Conservation (phyloP, 2,329 filamentous ascomycete species). For the Aspergillus viridinutans region DNA sequence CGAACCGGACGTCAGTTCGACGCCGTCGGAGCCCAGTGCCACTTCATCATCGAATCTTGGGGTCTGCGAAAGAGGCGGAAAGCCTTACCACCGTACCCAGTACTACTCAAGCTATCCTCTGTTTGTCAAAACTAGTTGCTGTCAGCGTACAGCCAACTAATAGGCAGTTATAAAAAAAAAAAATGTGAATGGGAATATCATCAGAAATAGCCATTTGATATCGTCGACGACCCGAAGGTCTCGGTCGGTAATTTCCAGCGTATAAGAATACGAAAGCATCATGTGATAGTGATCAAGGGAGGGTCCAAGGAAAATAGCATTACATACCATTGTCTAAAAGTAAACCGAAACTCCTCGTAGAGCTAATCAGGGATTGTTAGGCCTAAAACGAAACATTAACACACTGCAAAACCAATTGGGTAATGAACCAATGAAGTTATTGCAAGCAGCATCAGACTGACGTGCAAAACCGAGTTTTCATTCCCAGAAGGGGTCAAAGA, state of each 20-base stretch:
- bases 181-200: constrained; percentile 24
- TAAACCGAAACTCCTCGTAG: neutral
- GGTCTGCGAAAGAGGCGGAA: constrained; percentile 1
- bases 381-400: constrained; percentile 6
- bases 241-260: constrained; percentile 98
- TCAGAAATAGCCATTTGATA: constrained; percentile 84
- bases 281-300: constrained; percentile 25
- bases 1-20: constrained; percentile 51
- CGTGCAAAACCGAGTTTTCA: constrained; percentile 80
- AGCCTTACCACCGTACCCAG: constrained; percentile 21
- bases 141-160: constrained; percentile 12
- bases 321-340: constrained; percentile 22
- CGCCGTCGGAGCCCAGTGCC: constrained; percentile 95
- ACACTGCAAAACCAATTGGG: constrained; percentile 4
- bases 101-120: neutral
- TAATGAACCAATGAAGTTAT: constrained; percentile 5
- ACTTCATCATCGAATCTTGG: constrained; percentile 38
- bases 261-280: constrained; percentile 61
- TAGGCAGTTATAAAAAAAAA: constrained; percentile 10
- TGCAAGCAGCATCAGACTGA: constrained; percentile 70
- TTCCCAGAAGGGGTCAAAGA: constrained; percentile 78
- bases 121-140: constrained; percentile 11
- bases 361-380: constrained; percentile 17
- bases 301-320: constrained; percentile 18
- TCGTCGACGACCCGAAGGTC: constrained; percentile 66